Evolutionary conservation across 768 basidiomycete genomes (phyloP), one percentile per base, ranked within the genome.

Genomic region (Lanmaoa pseudosensibilis): DNA sequence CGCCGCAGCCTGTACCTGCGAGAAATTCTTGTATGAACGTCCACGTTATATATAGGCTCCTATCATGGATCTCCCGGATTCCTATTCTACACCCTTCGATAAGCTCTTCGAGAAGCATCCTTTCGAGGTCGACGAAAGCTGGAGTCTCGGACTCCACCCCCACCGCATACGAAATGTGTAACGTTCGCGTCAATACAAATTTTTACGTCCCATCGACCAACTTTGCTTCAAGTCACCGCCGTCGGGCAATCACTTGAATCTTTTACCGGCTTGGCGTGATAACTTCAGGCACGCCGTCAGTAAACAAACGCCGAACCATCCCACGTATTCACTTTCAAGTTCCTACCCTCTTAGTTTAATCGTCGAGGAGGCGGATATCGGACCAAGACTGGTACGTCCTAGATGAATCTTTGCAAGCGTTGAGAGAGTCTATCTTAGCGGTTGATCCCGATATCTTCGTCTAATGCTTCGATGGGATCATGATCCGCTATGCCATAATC

Each of bases 401-500:
- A 40, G 16, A 44, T 7, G 13, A 8, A 46, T 38, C 43, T 36
- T 36, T 36, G 18, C 43, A 19, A 18, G 34, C n/a, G 16, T 6
- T 27, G n/a, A 27, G n/a, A 19, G 45, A 9, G 43, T 23, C 25
- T 37, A 37, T 30, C 46, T 15, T 13, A 10, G 21, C 36, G 11
- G 6, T 45, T 43, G 30, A 44, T 50, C 36, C n/a, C 34, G 12
- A n/a, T 41, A 30, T 46, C 46, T 52, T 36, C n/a, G n/a, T 46
- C 47, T 15, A 34, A 18, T 13, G 3, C 18, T 8, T 27, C 53
- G 52, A 54, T 52, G 32, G 46, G 54, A 63, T 47, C 36, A 41
- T 56, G 61, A 59, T 65, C 49, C 48, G 53, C 30, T 39, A 32
- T 39, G 34, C 23, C 37, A 45, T 44, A n/a, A 46, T 50, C 32